phyloP scores from a whole-genome alignment of 352 stramenopile species.

The Globisporangium emineosum region DNA sequence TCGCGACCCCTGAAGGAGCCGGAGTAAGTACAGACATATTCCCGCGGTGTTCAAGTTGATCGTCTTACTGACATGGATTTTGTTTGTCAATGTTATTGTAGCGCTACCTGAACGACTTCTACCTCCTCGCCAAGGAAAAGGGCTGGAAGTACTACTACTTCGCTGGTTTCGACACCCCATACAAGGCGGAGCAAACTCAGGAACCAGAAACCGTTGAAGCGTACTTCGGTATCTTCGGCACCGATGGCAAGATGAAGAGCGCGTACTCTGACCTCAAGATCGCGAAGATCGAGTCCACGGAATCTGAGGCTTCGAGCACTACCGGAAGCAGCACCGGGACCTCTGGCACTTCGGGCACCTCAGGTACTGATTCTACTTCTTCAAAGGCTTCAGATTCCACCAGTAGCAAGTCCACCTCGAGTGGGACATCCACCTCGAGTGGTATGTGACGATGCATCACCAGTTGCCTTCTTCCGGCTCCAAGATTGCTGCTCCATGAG shows the following conservation, averaged over 20 bases:
- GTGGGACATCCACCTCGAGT: conserved; percentile 2
- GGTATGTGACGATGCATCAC: conserved; percentile 10
- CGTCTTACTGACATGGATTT: conserved; percentile 3
- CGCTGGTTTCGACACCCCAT: conserved; percentile 76
- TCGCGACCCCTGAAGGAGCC: conserved; percentile 47
- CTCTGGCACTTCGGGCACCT: conserved; percentile 3
- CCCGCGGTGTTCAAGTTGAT: neutral
- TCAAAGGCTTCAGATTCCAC: neutral
- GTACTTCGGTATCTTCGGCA: conserved; percentile 77
- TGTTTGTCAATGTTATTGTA: conserved; percentile 12
- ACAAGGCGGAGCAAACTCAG: conserved; percentile 56
- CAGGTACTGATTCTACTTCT: conserved; percentile 12
- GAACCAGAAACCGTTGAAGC: conserved; percentile 63
- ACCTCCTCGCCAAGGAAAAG: conserved; percentile 50
- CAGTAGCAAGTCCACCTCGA: conserved; percentile 6
- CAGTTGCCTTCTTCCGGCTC: conserved; percentile 6
- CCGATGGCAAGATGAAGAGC: conserved; percentile 60
- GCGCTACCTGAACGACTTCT: conserved; percentile 81
- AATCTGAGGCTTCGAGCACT: conserved; percentile 23
- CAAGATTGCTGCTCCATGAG: neutral
- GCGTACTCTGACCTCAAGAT: conserved; percentile 58
- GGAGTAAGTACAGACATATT: conserved; percentile 28
- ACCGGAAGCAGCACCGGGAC: conserved; percentile 18
- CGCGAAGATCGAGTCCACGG: conserved; percentile 27
- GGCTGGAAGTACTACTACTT: conserved; percentile 90